phyloP scores from a whole-genome alignment of 2,329 filamentous ascomycete species.

The Claviceps sp. region DNA sequence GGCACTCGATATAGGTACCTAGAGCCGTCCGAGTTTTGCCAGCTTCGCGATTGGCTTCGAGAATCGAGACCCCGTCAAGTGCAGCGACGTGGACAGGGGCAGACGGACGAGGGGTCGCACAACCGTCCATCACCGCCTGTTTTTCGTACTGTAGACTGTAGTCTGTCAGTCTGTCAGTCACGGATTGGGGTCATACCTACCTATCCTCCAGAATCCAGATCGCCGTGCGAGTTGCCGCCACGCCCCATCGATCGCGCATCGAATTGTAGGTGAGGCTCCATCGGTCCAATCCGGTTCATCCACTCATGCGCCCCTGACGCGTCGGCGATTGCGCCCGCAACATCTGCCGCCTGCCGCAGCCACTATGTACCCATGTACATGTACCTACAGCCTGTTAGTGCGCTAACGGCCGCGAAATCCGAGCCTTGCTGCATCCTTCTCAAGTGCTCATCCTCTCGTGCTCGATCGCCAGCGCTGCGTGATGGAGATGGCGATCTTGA shows the following conservation, averaged over 20 bases:
- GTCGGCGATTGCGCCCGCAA: no score
- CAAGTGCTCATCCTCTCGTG: not conserved
- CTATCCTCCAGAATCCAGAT: not conserved
- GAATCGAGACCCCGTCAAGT: not conserved
- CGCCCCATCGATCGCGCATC: constrained; percentile 4
- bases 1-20: no score
- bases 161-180: no score
- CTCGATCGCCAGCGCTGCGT: constrained; percentile 5
- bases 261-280: constrained; percentile 1
- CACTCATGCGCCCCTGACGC: not conserved
- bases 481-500: constrained; percentile 5
- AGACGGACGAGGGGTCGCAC: not conserved
- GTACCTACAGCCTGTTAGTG: not conserved
- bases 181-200: no score
- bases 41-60: constrained; percentile 5
- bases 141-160: no score
- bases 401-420: not conserved
- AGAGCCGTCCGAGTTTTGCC: no score
- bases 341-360: not conserved
- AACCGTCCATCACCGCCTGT: no score
- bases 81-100: not conserved
- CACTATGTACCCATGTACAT: no score
- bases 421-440: not conserved
- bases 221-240: not conserved
- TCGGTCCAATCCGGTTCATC: constrained; percentile 5